Conservation (phyloP, 768 basidiomycete genomes). For the Mycena epipterygia region DNA sequence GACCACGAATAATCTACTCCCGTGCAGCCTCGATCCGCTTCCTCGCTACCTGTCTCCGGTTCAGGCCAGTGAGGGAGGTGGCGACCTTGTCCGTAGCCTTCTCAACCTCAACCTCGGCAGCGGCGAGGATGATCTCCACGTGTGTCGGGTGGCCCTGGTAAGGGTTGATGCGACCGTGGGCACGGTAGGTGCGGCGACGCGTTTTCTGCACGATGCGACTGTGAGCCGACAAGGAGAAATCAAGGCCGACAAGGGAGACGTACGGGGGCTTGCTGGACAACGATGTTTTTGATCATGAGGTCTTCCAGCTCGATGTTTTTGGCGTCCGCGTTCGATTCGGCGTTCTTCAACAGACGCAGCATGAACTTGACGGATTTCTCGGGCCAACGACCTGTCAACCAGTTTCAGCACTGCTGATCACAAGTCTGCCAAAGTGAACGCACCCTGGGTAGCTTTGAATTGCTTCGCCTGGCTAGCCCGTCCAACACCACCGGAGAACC, state of each 20-base stretch:
- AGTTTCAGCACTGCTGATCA: conserved; percentile 4
- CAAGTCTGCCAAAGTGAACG: conserved; percentile 39
- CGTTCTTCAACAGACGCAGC: conserved; percentile 95
- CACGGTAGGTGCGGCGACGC: conserved; percentile 99
- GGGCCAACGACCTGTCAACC: conserved; percentile 96
- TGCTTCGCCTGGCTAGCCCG: conserved; percentile 95
- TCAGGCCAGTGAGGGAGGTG: conserved; percentile 73
- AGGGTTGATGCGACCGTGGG: conserved; percentile 97
- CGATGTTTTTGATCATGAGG: conserved; percentile 95
- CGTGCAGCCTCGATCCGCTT: conserved; percentile 90
- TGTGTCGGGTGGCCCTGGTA: conserved; percentile 99
- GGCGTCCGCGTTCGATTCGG: conserved; percentile 98
- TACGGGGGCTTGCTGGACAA: conserved; percentile 98
- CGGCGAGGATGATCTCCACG: conserved; percentile 93
- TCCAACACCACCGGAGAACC: conserved; percentile 96
- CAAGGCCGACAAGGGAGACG: conserved; percentile 48
- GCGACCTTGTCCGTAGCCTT: conserved; percentile 88
- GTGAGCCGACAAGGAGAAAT: conserved; percentile 18
- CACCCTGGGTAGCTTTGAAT: conserved; percentile 97
- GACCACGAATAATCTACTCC: conserved; percentile 50
- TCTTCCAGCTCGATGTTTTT: conserved; percentile 96
- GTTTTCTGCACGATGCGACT: conserved; percentile 76
- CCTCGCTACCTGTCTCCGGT: conserved; percentile 89
- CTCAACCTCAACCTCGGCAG: conserved; percentile 87
- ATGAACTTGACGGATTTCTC: conserved; percentile 99